These are phyloP conservation scores for Saksenaea oblongispora DNA, from an alignment of 371 early-diverging fungal species.

Conservation along the genomic window DNA sequence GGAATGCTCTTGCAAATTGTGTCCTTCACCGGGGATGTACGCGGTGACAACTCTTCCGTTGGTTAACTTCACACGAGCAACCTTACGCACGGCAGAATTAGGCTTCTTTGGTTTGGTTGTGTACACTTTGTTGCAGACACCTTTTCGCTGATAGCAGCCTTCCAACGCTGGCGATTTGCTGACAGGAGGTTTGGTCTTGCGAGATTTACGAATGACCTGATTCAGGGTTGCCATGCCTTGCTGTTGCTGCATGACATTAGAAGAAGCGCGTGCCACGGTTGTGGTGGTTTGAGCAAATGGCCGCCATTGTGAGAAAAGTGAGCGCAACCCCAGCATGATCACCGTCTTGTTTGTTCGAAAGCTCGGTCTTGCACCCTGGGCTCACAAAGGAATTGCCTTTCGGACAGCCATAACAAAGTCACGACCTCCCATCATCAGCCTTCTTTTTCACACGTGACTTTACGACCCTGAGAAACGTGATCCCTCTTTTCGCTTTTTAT, in stretches of 20 bases:
- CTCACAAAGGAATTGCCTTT: no score
- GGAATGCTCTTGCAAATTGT: slow-evolving; percentile 96
- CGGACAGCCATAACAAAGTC: no score
- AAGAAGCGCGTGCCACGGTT: slow-evolving; percentile 7
- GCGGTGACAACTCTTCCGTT: slow-evolving; percentile 89
- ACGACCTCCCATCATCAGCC: no score
- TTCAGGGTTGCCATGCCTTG: slow-evolving; percentile 88
- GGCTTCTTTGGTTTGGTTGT: slow-evolving; percentile 93
- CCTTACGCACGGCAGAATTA: slow-evolving; percentile 90
- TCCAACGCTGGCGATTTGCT: slow-evolving; percentile 90
- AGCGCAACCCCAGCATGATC: slow-evolving; percentile 31
- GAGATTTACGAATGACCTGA: slow-evolving; percentile 89
- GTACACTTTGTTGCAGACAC: slow-evolving; percentile 95
- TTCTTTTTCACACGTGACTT: no score
- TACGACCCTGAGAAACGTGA: no score
- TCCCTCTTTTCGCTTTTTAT: no score
- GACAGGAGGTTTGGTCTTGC: slow-evolving; percentile 68
- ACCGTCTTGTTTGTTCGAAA: background rate
- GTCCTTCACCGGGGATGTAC: slow-evolving; percentile 98
- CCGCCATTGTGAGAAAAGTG: slow-evolving; percentile 27
- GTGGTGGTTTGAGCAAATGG: slow-evolving; percentile 14
- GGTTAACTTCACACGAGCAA: slow-evolving; percentile 82
- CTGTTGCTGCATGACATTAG: slow-evolving; percentile 31
- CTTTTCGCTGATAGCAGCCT: slow-evolving; percentile 86
- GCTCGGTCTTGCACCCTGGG: background rate